phyloP scores from a whole-genome alignment of 768 basidiomycete species.

The Pleurotus tuoliensis region DNA sequence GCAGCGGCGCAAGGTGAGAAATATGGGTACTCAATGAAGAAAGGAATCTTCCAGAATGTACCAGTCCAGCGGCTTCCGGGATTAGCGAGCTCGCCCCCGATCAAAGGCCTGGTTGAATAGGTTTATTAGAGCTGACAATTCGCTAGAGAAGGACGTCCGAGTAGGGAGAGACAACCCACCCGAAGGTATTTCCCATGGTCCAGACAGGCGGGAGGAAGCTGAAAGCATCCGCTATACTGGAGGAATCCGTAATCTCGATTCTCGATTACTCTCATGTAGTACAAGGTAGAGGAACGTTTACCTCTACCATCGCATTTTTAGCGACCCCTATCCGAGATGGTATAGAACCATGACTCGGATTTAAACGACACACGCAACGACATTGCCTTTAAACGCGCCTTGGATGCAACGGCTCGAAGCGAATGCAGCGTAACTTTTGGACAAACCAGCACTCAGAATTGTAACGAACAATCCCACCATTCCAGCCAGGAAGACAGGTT shows the following conservation, averaged over 20 bases:
- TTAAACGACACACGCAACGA: slow-evolving; percentile 12
- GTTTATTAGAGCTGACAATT: neutral
- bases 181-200: slow-evolving; percentile 21
- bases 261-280: neutral
- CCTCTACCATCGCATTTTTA: slow-evolving; percentile 29
- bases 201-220: slow-evolving; percentile 24
- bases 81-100: slow-evolving; percentile 28
- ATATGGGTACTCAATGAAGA: slow-evolving; percentile 31
- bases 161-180: slow-evolving; percentile 12
- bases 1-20: slow-evolving; percentile 25
- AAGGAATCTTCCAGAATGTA: slow-evolving; percentile 19
- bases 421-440: slow-evolving; percentile 32
- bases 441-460: slow-evolving; percentile 39
- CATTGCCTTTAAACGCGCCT: slow-evolving; percentile 29
- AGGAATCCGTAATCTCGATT: slow-evolving; percentile 22
- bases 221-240: slow-evolving; percentile 24
- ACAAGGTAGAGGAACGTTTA: slow-evolving; percentile 5
- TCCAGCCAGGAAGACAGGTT: slow-evolving; percentile 39
- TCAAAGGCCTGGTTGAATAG: slow-evolving; percentile 16
- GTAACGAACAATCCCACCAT: slow-evolving; percentile 35
- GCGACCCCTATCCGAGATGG: slow-evolving; percentile 15
- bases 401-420: slow-evolving; percentile 21
- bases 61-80: slow-evolving; percentile 28
- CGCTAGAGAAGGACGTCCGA: neutral
- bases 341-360: too few species aligned